Conservation (phyloP, 225 moss, liverwort and hornwort genomes). For the Marchantia paleacea region DNA sequence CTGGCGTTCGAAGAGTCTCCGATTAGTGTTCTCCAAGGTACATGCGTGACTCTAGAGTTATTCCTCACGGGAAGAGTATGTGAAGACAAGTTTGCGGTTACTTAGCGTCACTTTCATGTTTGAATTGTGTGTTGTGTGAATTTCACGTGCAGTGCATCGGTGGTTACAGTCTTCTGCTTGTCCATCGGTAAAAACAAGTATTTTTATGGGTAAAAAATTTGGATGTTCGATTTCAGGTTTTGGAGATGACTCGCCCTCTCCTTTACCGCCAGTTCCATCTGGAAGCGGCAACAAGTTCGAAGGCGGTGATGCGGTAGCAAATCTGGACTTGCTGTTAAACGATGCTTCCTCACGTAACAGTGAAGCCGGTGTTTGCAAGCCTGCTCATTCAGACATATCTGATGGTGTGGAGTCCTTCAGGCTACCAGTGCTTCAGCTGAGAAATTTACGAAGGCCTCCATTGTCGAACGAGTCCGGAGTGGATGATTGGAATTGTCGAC, state of each 20-base stretch:
- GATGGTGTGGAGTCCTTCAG: conserved; percentile 45
- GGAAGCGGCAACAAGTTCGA: conserved; percentile 34
- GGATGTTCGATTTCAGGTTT: conserved; percentile 23
- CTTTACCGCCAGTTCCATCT: conserved; percentile 29
- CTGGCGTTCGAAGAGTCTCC: conserved; percentile 47
- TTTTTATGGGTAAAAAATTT: too few species aligned
- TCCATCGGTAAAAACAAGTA: too few species aligned
- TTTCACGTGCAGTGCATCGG: too few species aligned
- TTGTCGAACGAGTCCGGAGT: conserved; percentile 50
- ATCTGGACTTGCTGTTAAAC: conserved; percentile 35
- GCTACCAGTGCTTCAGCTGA: conserved; percentile 36
- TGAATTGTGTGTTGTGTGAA: too few species aligned
- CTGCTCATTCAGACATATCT: conserved; percentile 33
- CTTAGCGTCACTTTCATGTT: background rate
- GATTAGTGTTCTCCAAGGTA: conserved; percentile 54
- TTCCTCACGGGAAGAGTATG: background rate
- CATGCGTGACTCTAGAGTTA: too few species aligned
- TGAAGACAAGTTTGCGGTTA: background rate
- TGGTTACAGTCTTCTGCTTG: too few species aligned
- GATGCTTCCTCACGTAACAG: conserved; percentile 43
- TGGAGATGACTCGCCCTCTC: conserved; percentile 42
- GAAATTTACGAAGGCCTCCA: conserved; percentile 38
- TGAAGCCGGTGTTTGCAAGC: conserved; percentile 34
- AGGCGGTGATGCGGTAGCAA: conserved; percentile 29
- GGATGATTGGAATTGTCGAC: conserved; percentile 58